Evolutionary conservation across 495 filamentous ascomycete genomes (phyloP).

Genomic region (Penicillium pulvis): DNA sequence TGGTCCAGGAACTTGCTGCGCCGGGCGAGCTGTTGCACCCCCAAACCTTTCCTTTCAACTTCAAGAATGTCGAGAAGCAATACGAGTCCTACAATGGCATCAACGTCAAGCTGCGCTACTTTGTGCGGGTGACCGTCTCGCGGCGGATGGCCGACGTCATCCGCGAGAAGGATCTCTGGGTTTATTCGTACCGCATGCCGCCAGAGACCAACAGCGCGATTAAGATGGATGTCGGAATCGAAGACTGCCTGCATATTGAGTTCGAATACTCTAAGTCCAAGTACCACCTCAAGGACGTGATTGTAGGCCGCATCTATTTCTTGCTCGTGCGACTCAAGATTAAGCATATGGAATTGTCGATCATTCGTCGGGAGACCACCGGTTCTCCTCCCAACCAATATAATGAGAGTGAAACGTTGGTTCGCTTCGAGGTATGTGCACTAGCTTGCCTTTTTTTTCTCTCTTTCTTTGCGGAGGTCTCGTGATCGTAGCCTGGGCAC

Average conservation of each 20-base stretch:
- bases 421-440: slow-evolving; percentile 84
- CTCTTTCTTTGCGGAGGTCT: not conserved
- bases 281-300: slow-evolving; percentile 99
- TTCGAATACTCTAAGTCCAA: slow-evolving; percentile 99
- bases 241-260: slow-evolving; percentile 99
- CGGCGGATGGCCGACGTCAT: slow-evolving; percentile 96
- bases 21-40: slow-evolving; percentile 98
- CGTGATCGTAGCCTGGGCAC: slow-evolving; percentile 1
- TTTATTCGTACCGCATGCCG: slow-evolving; percentile 97
- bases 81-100: slow-evolving; percentile 99
- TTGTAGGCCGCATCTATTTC: slow-evolving; percentile 99
- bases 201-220: slow-evolving; percentile 97
- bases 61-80: slow-evolving; percentile 99
- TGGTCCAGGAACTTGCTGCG: slow-evolving; percentile 93
- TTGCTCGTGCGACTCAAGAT: slow-evolving; percentile 97
- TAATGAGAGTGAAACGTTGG: slow-evolving; percentile 98
- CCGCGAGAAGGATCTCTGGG: slow-evolving; percentile 99
- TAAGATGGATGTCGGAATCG: slow-evolving; percentile 99
- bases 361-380: slow-evolving; percentile 95
- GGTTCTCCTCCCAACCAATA: slow-evolving; percentile 99
- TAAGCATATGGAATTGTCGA: slow-evolving; percentile 99
- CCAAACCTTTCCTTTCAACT: slow-evolving; percentile 98
- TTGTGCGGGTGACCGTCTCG: slow-evolving; percentile 94
- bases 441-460: not conserved
- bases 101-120: slow-evolving; percentile 98